Evolutionary conservation across 441 rosid species (phyloP), one percentile per base, ranked within the genome.

Genomic region (Brassica balearica): DNA sequence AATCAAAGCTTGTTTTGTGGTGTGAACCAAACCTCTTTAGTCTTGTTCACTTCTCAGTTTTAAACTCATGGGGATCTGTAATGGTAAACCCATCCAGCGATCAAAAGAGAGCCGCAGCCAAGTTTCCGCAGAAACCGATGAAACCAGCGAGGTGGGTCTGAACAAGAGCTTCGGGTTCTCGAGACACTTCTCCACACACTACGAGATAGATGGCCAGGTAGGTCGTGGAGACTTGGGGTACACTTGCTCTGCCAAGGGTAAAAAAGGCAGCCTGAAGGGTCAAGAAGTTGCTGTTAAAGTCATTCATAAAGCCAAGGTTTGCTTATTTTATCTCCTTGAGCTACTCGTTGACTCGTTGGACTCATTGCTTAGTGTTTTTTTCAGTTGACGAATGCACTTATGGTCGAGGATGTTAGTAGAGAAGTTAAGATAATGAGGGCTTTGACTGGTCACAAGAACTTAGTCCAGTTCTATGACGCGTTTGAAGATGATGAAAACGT

Each of bases 391-490:
- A 92, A 93, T 4, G 88, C 90, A 12, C 88, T 90, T 80, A 89
- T 95, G n/a, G 85, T 92, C 10, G 97, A 92, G 85, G 95, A 92
- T 78, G 95, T 92, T n/a, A 87, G 97, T 67, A 86, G 95, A 74
- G 97, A 92, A 82, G 97, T 89, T 75, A 86, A 88, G 87, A 90
- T 92, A 53, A 72, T 92, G 72, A 81, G 84, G 60, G 95, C 97
- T 67, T 82, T 92, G 73, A 86, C 87, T 5, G 95, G 93, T 36
- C 92, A 92, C 77, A 87, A 85, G 83, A 90, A 90, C 76, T 72
- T 92, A 25, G 92, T 88, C 61, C 91, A 89, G 78, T 92, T 92
- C 82, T 82, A 88, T 48, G 93, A 92, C 73, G 90, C 93, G 11
- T 88, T 84, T 71, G 97, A 92, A 85, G 95, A 92, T 77, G 91